Percentiles rank a stretch among this genome's conserved stretches.
phyloP scores from a whole-genome alignment of 1,139 yeast genomes.

The Blastobotrys proliferans region DNA sequence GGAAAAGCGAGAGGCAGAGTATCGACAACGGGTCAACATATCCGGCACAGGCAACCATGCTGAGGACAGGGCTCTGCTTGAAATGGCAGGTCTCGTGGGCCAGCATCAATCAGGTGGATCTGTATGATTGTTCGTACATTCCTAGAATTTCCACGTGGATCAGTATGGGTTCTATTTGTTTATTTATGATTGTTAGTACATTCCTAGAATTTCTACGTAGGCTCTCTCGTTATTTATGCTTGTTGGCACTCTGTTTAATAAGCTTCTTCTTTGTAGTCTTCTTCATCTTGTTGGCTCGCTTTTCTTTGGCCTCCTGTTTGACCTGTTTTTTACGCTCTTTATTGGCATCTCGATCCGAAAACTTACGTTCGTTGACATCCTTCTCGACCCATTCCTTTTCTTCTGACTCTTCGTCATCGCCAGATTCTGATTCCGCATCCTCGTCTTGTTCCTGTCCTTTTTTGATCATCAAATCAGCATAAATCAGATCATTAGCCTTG shows the following conservation, averaged over 20 bases:
- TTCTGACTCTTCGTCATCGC: conserved; percentile 37
- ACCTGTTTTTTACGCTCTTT: conserved; percentile 80
- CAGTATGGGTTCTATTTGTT: neutral
- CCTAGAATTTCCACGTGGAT: neutral
- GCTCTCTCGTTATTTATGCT: conserved; percentile 13
- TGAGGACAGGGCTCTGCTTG: conserved; percentile 82
- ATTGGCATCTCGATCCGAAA: conserved; percentile 80
- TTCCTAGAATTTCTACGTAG: neutral
- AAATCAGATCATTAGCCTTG: conserved; percentile 67
- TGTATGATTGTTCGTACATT: neutral
- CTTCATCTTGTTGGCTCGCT: conserved; percentile 85
- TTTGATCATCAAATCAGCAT: conserved; percentile 33
- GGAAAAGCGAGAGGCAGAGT: conserved; percentile 83
- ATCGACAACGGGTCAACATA: conserved; percentile 63
- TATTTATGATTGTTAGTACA: conserved; percentile 6
- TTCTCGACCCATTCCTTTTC: conserved; percentile 45
- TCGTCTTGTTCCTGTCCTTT: conserved; percentile 26
- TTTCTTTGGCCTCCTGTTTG: conserved; percentile 80
- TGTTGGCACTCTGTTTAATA: conserved; percentile 28
- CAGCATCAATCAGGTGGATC: conserved; percentile 64
- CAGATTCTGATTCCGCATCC: conserved; percentile 27
- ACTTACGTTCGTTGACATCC: conserved; percentile 54
- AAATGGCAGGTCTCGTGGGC: conserved; percentile 88
- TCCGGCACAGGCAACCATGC: conserved; percentile 49
- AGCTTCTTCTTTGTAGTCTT: conserved; percentile 75